Evolutionary conservation across 2,329 filamentous ascomycete genomes (phyloP).

Genomic region (Paraphoma chrysanthemicola): DNA sequence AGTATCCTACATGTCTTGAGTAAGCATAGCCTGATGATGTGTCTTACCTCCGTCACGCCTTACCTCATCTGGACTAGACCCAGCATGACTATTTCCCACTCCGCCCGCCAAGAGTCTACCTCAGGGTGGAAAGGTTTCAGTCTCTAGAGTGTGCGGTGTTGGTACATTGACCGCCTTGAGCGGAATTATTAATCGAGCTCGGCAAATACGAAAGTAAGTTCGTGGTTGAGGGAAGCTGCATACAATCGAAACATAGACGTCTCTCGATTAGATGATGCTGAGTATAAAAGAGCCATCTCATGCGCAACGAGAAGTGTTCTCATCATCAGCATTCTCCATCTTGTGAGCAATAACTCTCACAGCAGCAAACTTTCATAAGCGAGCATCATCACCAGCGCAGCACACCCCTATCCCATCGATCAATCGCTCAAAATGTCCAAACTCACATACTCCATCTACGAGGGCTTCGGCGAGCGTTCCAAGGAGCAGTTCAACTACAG

Average conservation of each 20-base stretch:
- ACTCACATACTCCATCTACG: constrained; percentile 32
- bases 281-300: not conserved
- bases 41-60: not conserved
- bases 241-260: not conserved
- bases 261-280: not conserved
- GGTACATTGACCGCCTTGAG: not conserved
- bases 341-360: not conserved
- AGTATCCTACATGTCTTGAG: not conserved
- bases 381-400: not conserved
- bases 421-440: constrained; percentile 20
- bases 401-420: not conserved
- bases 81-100: not conserved
- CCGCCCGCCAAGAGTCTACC: not conserved
- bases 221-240: not conserved
- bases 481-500: constrained; percentile 26
- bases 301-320: not conserved
- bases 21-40: not conserved
- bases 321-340: not conserved
- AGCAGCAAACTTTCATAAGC: too few species aligned
- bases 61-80: not conserved
- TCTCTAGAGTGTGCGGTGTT: not conserved
- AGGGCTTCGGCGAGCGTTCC: constrained; percentile 31
- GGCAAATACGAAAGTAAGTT: not conserved
- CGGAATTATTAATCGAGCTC: not conserved
- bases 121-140: not conserved